Conservation (phyloP, 2,329 filamentous ascomycete genomes). For the Cryphonectria radicalis region DNA sequence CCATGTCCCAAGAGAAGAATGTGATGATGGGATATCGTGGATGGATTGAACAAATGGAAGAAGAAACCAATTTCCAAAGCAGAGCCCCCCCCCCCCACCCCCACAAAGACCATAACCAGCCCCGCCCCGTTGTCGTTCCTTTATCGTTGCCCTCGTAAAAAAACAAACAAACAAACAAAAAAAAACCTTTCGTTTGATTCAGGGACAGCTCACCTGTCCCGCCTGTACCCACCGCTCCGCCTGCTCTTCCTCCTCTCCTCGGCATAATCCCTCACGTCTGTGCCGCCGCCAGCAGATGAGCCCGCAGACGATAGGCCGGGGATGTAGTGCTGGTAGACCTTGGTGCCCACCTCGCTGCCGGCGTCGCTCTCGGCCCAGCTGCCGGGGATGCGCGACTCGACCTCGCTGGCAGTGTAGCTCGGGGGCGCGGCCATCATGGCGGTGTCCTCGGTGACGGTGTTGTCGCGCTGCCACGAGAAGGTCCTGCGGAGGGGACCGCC, state of each 20-base stretch:
- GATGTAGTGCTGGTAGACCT: conserved; percentile 60
- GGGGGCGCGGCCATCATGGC: conserved; percentile 29
- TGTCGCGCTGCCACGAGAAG: conserved; percentile 30
- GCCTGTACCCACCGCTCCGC: conserved; percentile 36
- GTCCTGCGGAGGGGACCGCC: conserved; percentile 29
- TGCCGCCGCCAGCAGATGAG: conserved; percentile 36
- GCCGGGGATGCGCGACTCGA: conserved; percentile 41
- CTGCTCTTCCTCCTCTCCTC: conserved; percentile 51
- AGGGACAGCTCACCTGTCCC: conserved; percentile 29
- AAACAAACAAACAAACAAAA: background rate
- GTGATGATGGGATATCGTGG: background rate
- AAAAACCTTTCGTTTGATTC: background rate
- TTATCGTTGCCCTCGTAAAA: conserved; percentile 2
- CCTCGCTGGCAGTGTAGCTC: conserved; percentile 30
- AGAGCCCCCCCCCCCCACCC: background rate
- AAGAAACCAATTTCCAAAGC: background rate
- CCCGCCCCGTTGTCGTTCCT: background rate
- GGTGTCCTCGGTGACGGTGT: conserved; percentile 24
- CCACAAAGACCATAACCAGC: background rate
- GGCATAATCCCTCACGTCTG: conserved; percentile 43
- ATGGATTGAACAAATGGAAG: conserved; percentile 10
- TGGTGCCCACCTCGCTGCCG: conserved; percentile 58
- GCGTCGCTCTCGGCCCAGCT: conserved; percentile 47
- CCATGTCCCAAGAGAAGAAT: conserved; percentile 11
- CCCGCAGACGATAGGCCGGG: conserved; percentile 51